A percentile compares a stretch with the other conserved stretches of the same genome.
These are phyloP conservation scores for Quercus aquifolioides DNA, from an alignment of 306 rosid species.

Conservation along the genomic window DNA sequence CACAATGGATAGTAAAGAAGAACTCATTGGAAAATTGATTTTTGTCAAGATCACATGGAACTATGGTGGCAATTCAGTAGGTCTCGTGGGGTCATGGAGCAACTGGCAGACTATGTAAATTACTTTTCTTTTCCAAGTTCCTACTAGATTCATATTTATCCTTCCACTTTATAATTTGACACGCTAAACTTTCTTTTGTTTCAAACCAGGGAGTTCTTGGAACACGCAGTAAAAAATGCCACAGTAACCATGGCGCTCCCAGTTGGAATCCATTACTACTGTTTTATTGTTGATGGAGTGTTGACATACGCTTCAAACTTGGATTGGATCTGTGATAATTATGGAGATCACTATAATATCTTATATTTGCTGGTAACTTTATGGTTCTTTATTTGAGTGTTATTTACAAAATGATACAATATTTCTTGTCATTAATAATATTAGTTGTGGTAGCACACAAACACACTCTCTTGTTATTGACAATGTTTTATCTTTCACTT, in stretches of 20 bases:
- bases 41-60: slow-evolving; percentile 65
- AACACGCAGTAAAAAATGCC: slow-evolving; percentile 34
- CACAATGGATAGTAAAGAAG: slow-evolving; percentile 32
- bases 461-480: no score
- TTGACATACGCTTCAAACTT: slow-evolving; percentile 69
- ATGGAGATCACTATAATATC: slow-evolving; percentile 61
- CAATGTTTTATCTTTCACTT: not conserved
- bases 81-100: slow-evolving; percentile 86
- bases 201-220: slow-evolving; percentile 65
- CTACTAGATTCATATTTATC: slow-evolving; percentile 3
- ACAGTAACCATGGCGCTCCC: slow-evolving; percentile 54
- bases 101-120: slow-evolving; percentile 69
- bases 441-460: not conserved
- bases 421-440: not conserved
- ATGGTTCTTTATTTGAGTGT: not conserved
- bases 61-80: slow-evolving; percentile 56
- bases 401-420: not conserved
- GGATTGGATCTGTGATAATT: slow-evolving; percentile 46
- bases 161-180: slow-evolving; percentile 9
- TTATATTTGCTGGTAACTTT: slow-evolving; percentile 74
- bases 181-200: slow-evolving; percentile 17
- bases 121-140: not conserved
- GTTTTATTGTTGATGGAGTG: slow-evolving; percentile 75
- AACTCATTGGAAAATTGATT: slow-evolving; percentile 33
- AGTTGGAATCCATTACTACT: slow-evolving; percentile 59